Evolutionary conservation across 2,329 filamentous ascomycete genomes (phyloP).

Genomic region (Alternaria burnsii): DNA sequence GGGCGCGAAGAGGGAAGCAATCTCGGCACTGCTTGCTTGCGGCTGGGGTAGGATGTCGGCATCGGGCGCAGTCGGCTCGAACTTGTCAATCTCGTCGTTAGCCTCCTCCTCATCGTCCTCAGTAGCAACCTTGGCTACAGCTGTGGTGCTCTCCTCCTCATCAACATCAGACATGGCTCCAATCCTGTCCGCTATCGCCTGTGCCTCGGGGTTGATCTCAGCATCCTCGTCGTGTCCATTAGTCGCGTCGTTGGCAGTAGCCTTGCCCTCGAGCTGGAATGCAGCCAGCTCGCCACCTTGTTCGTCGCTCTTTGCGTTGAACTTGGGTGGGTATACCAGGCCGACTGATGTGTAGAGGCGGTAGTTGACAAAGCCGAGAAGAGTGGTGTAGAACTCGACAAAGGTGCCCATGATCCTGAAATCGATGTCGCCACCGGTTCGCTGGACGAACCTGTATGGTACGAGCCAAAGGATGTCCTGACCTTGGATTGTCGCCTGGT

Average conservation of each 20-base stretch:
- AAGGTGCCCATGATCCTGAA: conserved; percentile 99
- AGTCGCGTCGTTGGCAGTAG: conserved; percentile 51
- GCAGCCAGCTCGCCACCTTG: conserved; percentile 88
- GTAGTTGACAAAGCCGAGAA: conserved; percentile 96
- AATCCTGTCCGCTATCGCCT: conserved; percentile 59
- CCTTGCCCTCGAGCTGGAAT: conserved; percentile 85
- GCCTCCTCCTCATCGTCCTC: conserved; percentile 45
- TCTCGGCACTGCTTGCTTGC: conserved; percentile 69
- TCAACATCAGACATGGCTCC: conserved; percentile 43
- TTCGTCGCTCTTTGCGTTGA: conserved; percentile 86
- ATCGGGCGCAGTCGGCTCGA: conserved; percentile 82
- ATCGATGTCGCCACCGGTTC: conserved; percentile 91
- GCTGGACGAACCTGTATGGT: conserved; percentile 97
- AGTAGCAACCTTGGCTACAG: conserved; percentile 17
- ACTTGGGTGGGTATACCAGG: conserved; percentile 94
- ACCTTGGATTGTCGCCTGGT: conserved; percentile 95
- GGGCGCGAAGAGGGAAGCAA: conserved; percentile 81
- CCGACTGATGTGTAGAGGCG: conserved; percentile 90
- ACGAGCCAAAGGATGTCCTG: conserved; percentile 98
- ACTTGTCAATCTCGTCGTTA: conserved; percentile 78
- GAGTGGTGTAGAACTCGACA: conserved; percentile 97
- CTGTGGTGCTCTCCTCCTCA: conserved; percentile 52
- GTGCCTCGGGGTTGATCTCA: conserved; percentile 53
- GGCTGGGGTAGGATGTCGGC: conserved; percentile 90
- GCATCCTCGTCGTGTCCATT: conserved; percentile 37